Evolutionary conservation across 306 rosid species (phyloP).

Genomic region (Cucumis cinereus): DNA sequence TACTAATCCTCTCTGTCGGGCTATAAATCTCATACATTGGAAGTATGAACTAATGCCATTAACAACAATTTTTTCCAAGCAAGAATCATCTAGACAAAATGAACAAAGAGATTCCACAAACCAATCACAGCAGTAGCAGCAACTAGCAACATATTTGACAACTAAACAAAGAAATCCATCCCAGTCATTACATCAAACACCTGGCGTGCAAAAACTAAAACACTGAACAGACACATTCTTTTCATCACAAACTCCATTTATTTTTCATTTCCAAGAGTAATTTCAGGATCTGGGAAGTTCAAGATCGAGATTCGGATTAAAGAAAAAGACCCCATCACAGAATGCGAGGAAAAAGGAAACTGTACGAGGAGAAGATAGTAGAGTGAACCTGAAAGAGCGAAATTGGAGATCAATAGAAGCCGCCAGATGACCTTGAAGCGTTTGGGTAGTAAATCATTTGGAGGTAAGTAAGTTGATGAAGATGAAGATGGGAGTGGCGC

Average conservation of each 20-base stretch:
- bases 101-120: neutral
- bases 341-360: neutral
- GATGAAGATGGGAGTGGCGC: neutral
- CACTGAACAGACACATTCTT: neutral
- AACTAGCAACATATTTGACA: neutral
- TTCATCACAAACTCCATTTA: neutral
- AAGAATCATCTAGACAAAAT: neutral
- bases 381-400: slow-evolving; percentile 64
- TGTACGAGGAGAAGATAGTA: neutral
- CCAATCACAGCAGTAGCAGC: neutral
- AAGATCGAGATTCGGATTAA: neutral
- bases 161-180: neutral
- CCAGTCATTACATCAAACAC: slow-evolving; percentile 1
- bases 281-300: neutral
- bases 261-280: neutral
- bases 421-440: slow-evolving; percentile 75
- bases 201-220: neutral
- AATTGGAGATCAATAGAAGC: slow-evolving; percentile 51
- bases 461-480: neutral
- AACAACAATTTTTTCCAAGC: neutral
- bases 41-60: neutral
- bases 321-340: neutral
- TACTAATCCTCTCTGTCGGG: neutral
- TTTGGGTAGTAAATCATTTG: slow-evolving; percentile 23
- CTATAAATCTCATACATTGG: neutral